Conservation (phyloP, 257 asterid species). For the Nicotiana benthamiana region DNA sequence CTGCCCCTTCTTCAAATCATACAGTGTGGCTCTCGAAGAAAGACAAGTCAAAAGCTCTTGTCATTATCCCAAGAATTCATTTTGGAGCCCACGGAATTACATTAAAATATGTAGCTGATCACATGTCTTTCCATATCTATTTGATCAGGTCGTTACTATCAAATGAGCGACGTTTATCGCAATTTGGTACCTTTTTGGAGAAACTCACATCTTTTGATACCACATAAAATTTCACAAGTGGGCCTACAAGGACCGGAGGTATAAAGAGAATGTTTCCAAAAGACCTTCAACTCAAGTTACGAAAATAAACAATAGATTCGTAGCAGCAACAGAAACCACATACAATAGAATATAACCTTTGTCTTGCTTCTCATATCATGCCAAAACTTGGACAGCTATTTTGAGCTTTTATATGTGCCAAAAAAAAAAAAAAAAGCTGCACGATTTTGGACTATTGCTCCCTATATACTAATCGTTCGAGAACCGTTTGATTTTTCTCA, state of each 20-base stretch:
- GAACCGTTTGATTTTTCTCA: neutral
- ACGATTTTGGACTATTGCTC: constrained; percentile 18
- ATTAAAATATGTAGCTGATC: neutral
- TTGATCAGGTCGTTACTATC: neutral
- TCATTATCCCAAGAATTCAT: neutral
- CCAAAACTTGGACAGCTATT: constrained; percentile 40
- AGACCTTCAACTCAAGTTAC: too few species aligned
- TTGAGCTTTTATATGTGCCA: neutral
- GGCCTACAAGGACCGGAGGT: too few species aligned
- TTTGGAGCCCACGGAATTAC: neutral
- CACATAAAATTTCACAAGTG: neutral
- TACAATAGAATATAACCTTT: neutral
- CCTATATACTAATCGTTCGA: neutral
- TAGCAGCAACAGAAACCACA: too few species aligned
- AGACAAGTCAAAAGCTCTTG: neutral
- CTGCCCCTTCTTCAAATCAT: neutral
- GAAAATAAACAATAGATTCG: too few species aligned
- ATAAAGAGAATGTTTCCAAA: too few species aligned
- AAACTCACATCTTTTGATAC: neutral
- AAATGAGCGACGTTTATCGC: neutral
- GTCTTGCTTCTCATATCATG: neutral
- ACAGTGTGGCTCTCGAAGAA: neutral
- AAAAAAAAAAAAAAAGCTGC: neutral
- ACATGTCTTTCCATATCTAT: neutral
- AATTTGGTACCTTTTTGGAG: neutral